Evolutionary conservation across 345 rosid genomes (phyloP), one percentile per base, ranked within the genome.

Genomic region (Aethionema arabicum): DNA sequence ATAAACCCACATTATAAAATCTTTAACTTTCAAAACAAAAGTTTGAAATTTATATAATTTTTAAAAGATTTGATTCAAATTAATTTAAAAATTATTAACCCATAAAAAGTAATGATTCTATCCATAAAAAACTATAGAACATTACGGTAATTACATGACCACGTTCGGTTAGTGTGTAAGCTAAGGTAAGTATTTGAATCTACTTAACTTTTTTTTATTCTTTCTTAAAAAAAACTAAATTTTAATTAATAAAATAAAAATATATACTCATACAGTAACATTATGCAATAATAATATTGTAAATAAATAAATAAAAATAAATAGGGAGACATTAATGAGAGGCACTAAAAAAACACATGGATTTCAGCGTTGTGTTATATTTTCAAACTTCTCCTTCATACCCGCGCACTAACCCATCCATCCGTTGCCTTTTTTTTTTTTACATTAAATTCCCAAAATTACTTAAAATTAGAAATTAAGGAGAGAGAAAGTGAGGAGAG

Each of bases 381-480:
- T 74, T 76, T 80, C 78, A 83, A 78, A 83, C 80, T 82, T 60
- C 32, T 4, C 64, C 70, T 58, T 75, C 88, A 79, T 67, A 72
- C 82, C 88, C 95, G 90, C 86, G 84, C 88, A 74, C 84, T 69
- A 50, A 61, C 60, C 56, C 81, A 75, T 73, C 74, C 70, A 78
- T 78, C 81, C 82, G 82, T 82, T 82, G 76, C 55, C 63, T 75
- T 56, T n/a, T 7, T 51, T 36, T 43, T 73, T 11, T 6, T 41
- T 42, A 8, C 38, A 9, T 68, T 32, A 21, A 54, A 27, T 45
- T 45, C 16, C 7, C 15, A 65, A 54, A 65, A 36, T 43, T 10
- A 5, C 13, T 15, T 2, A 46, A 58, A 59, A 61, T 11, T 44
- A 37, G 52, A 52, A 3, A 0, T 10, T 11, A 32, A 13, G 56